phyloP scores from a whole-genome alignment of 495 filamentous ascomycete genomes.

The Neurospora terricola region DNA sequence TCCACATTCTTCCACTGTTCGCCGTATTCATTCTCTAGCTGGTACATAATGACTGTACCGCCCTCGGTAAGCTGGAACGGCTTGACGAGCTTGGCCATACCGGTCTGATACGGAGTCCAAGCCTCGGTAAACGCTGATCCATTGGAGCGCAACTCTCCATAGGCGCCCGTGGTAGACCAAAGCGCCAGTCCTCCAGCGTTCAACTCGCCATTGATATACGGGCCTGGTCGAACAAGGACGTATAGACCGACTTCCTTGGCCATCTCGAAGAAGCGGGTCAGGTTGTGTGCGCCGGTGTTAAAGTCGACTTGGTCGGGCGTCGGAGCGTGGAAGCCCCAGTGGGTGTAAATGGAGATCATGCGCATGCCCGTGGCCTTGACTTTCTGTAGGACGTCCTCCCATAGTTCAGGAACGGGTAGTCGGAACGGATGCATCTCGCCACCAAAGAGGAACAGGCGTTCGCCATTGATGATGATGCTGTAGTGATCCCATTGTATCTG shows the following conservation, averaged over 20 bases:
- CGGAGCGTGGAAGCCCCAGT: slow-evolving; percentile 49
- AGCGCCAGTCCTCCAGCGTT: slow-evolving; percentile 49
- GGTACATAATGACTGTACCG: slow-evolving; percentile 43
- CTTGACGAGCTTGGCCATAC: slow-evolving; percentile 38
- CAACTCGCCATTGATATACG: slow-evolving; percentile 51
- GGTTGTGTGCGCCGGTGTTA: slow-evolving; percentile 41
- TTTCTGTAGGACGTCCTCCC: slow-evolving; percentile 53
- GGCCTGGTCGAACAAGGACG: slow-evolving; percentile 49
- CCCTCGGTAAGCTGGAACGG: slow-evolving; percentile 46
- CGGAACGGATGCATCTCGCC: slow-evolving; percentile 34
- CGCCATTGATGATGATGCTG: slow-evolving; percentile 47
- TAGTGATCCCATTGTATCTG: slow-evolving; percentile 49
- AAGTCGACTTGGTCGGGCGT: slow-evolving; percentile 45
- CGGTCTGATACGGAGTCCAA: slow-evolving; percentile 41
- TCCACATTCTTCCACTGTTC: slow-evolving; percentile 41
- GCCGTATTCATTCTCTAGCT: slow-evolving; percentile 55
- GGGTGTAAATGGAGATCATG: slow-evolving; percentile 43
- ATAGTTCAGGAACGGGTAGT: slow-evolving; percentile 35
- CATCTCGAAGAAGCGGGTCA: slow-evolving; percentile 44
- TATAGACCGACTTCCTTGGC: slow-evolving; percentile 48
- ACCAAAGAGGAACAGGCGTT: slow-evolving; percentile 46
- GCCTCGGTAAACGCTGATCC: slow-evolving; percentile 48
- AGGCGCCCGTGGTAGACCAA: slow-evolving; percentile 54
- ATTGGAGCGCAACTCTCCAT: slow-evolving; percentile 47
- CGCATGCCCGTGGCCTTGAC: slow-evolving; percentile 46